These are phyloP conservation scores for Cryptococcus sp. DNA, from an alignment of 1,284 basidiomycete genomes.

Conservation along the genomic window DNA sequence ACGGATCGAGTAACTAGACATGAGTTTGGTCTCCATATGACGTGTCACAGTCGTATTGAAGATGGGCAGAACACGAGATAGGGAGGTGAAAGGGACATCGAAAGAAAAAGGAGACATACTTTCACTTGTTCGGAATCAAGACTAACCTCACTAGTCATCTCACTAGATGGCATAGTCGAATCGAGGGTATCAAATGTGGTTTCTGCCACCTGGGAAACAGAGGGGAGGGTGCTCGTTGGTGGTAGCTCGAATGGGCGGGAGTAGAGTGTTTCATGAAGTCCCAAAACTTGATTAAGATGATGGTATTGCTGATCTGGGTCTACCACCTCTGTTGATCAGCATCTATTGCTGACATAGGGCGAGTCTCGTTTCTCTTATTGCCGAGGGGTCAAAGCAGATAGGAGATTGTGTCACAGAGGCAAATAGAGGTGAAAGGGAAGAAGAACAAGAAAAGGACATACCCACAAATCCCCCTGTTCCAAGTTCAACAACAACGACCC, in stretches of 20 bases:
- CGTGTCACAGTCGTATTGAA: too few species aligned
- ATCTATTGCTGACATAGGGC: not conserved
- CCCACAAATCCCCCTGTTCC: conserved; percentile 31
- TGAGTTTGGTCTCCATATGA: too few species aligned
- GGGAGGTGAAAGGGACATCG: not conserved
- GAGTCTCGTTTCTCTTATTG: too few species aligned
- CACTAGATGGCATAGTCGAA: conserved; percentile 5
- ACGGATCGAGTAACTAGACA: conserved; percentile 29
- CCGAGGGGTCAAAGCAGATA: too few species aligned
- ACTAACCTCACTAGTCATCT: conserved; percentile 14
- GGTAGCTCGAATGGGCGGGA: conserved; percentile 31
- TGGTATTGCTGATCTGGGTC: conserved; percentile 31
- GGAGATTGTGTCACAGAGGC: too few species aligned
- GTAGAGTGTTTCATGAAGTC: conserved; percentile 30
- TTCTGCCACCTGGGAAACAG: not conserved
- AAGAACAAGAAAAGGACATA: conserved; percentile 3
- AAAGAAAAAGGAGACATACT: conserved; percentile 3
- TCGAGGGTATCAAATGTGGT: not conserved
- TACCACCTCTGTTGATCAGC: conserved; percentile 23
- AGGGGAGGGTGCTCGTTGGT: not conserved
- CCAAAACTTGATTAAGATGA: conserved; percentile 17
- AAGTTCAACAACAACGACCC: conserved; percentile 34
- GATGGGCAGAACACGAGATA: not conserved
- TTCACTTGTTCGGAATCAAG: conserved; percentile 12
- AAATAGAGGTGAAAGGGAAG: too few species aligned